phyloP scores from a whole-genome alignment of 2,329 filamentous ascomycete genomes.

The Aspergillus jensenii region DNA sequence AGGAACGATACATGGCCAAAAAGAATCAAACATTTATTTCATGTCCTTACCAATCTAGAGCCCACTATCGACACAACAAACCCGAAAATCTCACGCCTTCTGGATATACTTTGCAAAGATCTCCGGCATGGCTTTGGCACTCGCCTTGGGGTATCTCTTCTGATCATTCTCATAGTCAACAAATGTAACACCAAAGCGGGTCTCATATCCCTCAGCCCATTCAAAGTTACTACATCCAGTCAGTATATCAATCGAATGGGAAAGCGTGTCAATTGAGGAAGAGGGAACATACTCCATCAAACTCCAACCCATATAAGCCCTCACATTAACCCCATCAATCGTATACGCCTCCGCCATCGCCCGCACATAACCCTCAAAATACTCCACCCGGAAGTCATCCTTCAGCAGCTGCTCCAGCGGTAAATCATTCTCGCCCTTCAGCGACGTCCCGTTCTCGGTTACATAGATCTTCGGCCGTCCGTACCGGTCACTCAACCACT shows the following conservation, averaged over 20 bases:
- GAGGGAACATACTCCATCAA: slow-evolving; percentile 65
- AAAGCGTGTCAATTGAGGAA: not conserved
- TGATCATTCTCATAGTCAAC: slow-evolving; percentile 80
- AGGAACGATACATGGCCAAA: not conserved
- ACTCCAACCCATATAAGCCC: slow-evolving; percentile 83
- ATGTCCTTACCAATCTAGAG: not conserved
- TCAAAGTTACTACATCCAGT: slow-evolving; percentile 67
- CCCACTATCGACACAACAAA: not conserved
- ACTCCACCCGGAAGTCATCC: slow-evolving; percentile 78
- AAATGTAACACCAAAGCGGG: slow-evolving; percentile 78
- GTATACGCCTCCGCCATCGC: slow-evolving; percentile 72
- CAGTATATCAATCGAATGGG: slow-evolving; percentile 5
- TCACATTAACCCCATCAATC: slow-evolving; percentile 74
- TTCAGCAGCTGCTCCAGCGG: slow-evolving; percentile 68
- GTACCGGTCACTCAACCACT: slow-evolving; percentile 77
- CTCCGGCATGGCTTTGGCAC: slow-evolving; percentile 67
- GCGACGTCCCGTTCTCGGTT: slow-evolving; percentile 82
- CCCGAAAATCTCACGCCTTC: slow-evolving; percentile 47
- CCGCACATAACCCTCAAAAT: slow-evolving; percentile 74
- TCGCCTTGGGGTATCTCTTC: slow-evolving; percentile 81
- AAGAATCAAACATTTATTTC: not conserved
- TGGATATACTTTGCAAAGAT: slow-evolving; percentile 71
- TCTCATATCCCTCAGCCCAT: slow-evolving; percentile 89
- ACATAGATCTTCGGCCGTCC: slow-evolving; percentile 76
- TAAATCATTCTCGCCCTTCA: slow-evolving; percentile 80